Evolutionary conservation across 208 protist species (phyloP), one percentile per base, ranked within the genome.

Genomic region (Leishmania tropica): DNA sequence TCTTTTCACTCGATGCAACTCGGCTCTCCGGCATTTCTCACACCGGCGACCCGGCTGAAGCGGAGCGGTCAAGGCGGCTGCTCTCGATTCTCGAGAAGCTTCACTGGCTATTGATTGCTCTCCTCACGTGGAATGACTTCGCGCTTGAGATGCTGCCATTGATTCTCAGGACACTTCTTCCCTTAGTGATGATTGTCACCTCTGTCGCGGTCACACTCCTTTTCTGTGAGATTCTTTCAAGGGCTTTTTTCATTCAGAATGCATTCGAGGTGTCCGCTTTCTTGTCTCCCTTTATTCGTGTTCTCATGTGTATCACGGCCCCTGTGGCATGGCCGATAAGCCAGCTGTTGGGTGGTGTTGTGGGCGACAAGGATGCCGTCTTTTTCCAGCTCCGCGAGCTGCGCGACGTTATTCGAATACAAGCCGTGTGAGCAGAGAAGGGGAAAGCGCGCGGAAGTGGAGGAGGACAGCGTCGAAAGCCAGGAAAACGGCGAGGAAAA

Each of bases 181-280:
- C 88, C 19, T 60, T 90, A 31, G 83, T 85, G 28, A 85, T 92
- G 31, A 78, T 96, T 68, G 54, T 90, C 24, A 76, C 88, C 8
- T 94, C 88, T 45, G 89, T 94, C 42, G 84, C 76, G 31, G 85
- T 92, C 31, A 91, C 91, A 7, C 84, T 96, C 31, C 31, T 95
- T 48, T 95, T 94, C 70, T 88, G 92, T 62, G 92, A 96, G 82
- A 94, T 95, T 79, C 82, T 96, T 65, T 90, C 93, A 21, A 88
- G 95, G 83, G 88, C 92, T 15, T 73, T 94, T 48, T 94, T 94
- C 76, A 90, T 93, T 78, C 87, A 90, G 40, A 81, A 90, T 67
- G 85, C 88, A 19, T 87, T 96, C 51, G 78, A 83, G 62, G 71
- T 94, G 7, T 85, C 89, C 62, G 89, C 89, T 28, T 83, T 87